A percentile compares a stretch with the other conserved stretches of the same genome.
phyloP scores from a whole-genome alignment of 2,329 filamentous ascomycete genomes.

The Penicillium sp. region DNA sequence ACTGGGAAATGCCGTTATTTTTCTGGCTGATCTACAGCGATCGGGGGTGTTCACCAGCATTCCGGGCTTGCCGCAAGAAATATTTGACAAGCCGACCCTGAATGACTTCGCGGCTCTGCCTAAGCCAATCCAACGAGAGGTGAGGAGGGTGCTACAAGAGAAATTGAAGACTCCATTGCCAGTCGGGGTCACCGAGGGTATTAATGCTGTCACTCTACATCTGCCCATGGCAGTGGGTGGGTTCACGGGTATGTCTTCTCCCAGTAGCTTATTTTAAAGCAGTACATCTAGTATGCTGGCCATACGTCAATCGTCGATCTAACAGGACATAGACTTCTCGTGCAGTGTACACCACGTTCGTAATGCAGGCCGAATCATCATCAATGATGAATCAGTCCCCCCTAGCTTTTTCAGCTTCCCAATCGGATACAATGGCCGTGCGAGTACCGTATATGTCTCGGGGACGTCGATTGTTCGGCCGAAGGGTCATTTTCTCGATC shows the following conservation, averaged over 20 bases:
- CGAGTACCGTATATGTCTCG: constrained; percentile 57
- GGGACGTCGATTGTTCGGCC: constrained; percentile 55
- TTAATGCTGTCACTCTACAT: constrained; percentile 54
- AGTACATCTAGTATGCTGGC: background rate
- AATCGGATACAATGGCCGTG: constrained; percentile 59
- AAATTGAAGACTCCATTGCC: constrained; percentile 20
- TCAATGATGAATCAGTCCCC: constrained; percentile 29
- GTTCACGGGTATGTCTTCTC: constrained; percentile 62
- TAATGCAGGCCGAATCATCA: constrained; percentile 31
- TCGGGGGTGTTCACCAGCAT: constrained; percentile 34
- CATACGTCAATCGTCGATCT: constrained; percentile 33
- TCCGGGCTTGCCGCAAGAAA: constrained; percentile 18
- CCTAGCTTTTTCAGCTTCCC: constrained; percentile 54
- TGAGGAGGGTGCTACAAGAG: constrained; percentile 46
- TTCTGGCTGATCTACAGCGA: constrained; percentile 51
- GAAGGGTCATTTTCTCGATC: constrained; percentile 40
- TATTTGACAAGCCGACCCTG: constrained; percentile 45
- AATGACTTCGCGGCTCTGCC: constrained; percentile 57
- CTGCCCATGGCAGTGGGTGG: constrained; percentile 60
- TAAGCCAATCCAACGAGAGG: constrained; percentile 40
- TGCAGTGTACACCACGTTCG: constrained; percentile 37
- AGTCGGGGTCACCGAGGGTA: constrained; percentile 20
- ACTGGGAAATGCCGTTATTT: constrained; percentile 56
- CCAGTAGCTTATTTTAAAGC: constrained; percentile 52
- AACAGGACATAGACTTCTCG: constrained; percentile 43